Percentiles rank a stretch among this genome's conserved stretches.
These are phyloP conservation scores for Teunomyces kruisii DNA, from an alignment of 805 yeast species.

Conservation along the genomic window DNA sequence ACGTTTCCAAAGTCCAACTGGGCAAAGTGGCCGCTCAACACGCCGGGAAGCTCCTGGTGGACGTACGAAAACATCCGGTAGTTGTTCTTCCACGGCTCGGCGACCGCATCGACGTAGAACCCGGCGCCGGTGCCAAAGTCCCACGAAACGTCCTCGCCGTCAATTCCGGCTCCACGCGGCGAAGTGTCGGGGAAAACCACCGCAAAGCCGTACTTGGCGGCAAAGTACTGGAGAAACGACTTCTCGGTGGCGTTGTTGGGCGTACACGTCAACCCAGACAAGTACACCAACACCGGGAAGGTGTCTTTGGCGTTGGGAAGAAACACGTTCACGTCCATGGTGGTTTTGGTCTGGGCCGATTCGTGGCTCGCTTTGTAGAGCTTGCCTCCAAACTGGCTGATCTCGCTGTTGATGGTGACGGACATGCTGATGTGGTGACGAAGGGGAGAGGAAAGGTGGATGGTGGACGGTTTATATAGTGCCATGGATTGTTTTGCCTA, in stretches of 20 bases:
- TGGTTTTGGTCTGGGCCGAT: conserved; percentile 61
- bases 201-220: conserved; percentile 80
- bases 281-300: conserved; percentile 74
- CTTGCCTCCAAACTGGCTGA: conserved; percentile 70
- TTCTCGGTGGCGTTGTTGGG: conserved; percentile 93
- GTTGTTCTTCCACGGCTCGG: conserved; percentile 65
- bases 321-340: conserved; percentile 83
- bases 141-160: conserved; percentile 81
- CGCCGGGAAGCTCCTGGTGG: conserved; percentile 64
- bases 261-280: conserved; percentile 90
- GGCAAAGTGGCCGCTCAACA: conserved; percentile 42
- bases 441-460: too few relatives aligned
- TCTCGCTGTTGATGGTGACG: conserved; percentile 52
- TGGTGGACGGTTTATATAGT: not conserved
- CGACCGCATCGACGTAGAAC: conserved; percentile 83
- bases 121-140: conserved; percentile 97
- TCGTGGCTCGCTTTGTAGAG: conserved; percentile 73
- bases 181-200: conserved; percentile 95
- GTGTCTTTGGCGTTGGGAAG: conserved; percentile 55
- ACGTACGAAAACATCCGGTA: conserved; percentile 88
- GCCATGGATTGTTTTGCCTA: not conserved
- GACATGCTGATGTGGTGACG: conserved; percentile 31
- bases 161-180: conserved; percentile 78
- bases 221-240: conserved; percentile 82
- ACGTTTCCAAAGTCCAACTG: conserved; percentile 63